phyloP scores from a whole-genome alignment of 768 basidiomycete species.

The Pulveroboletus sp. region DNA sequence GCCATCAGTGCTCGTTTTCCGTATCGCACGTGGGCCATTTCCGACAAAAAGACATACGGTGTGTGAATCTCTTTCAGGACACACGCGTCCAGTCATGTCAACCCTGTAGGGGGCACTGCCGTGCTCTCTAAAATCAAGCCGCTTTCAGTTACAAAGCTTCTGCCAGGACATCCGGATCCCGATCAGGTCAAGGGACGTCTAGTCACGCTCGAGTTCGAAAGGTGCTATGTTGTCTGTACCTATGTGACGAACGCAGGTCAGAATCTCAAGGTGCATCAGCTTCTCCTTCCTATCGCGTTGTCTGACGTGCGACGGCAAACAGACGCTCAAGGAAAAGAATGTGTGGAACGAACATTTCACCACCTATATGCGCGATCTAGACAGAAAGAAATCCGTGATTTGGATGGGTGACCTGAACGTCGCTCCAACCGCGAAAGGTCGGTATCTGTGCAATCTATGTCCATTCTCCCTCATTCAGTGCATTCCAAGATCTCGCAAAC shows the following conservation, averaged over 20 bases:
- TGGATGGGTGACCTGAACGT: constrained; percentile 89
- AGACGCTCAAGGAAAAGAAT: constrained; percentile 76
- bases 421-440: constrained; percentile 71
- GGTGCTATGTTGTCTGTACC: constrained; percentile 66
- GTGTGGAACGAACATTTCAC: constrained; percentile 79
- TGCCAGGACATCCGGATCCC: constrained; percentile 75
- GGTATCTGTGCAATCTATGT: not conserved
- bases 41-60: constrained; percentile 78
- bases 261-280: constrained; percentile 55
- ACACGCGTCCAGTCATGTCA: constrained; percentile 1
- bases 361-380: constrained; percentile 62
- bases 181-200: constrained; percentile 67
- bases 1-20: constrained; percentile 56
- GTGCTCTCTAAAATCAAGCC: constrained; percentile 76
- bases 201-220: constrained; percentile 74
- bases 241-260: constrained; percentile 84
- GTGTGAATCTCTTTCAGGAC: constrained; percentile 16
- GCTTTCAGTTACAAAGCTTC: constrained; percentile 52
- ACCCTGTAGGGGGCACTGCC: constrained; percentile 67
- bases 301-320: not conserved
- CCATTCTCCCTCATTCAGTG: not conserved
- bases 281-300: not conserved
- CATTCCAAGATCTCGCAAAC: constrained; percentile 56
- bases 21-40: constrained; percentile 70
- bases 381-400: constrained; percentile 77